These are phyloP conservation scores for Alternaria novae-zelandiae DNA, from an alignment of 2,329 filamentous ascomycete species.

Conservation along the genomic window DNA sequence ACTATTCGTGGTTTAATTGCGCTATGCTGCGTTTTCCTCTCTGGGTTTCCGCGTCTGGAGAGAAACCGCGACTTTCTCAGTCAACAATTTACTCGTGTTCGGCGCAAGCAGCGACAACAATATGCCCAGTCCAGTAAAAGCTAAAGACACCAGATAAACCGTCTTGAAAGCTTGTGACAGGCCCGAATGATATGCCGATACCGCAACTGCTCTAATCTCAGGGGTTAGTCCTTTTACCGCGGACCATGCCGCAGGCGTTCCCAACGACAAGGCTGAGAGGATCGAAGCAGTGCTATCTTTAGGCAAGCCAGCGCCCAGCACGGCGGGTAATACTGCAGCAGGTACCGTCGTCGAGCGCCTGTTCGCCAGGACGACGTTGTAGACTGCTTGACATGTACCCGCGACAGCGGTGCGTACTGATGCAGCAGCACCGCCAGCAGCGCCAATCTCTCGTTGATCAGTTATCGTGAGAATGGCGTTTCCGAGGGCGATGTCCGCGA, in stretches of 20 bases:
- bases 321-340: neutral
- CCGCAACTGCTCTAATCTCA: neutral
- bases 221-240: neutral
- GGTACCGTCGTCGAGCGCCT: neutral
- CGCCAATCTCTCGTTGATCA: constrained; percentile 1
- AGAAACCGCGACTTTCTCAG: neutral
- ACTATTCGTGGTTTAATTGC: neutral
- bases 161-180: neutral
- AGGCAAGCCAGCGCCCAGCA: neutral
- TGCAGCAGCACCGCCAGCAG: constrained; percentile 1
- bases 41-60: neutral
- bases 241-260: neutral
- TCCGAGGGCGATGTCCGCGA: neutral
- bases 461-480: neutral
- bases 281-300: neutral
- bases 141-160: neutral
- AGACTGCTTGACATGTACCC: neutral
- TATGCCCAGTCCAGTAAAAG: neutral
- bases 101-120: neutral
- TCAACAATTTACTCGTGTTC: constrained; percentile 1
- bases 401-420: constrained; percentile 1
- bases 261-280: neutral
- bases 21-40: neutral
- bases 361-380: neutral
- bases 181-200: neutral